phyloP scores from a whole-genome alignment of 192 early-diverging fungal species.

The Jimgerdemannia lactiflua region DNA sequence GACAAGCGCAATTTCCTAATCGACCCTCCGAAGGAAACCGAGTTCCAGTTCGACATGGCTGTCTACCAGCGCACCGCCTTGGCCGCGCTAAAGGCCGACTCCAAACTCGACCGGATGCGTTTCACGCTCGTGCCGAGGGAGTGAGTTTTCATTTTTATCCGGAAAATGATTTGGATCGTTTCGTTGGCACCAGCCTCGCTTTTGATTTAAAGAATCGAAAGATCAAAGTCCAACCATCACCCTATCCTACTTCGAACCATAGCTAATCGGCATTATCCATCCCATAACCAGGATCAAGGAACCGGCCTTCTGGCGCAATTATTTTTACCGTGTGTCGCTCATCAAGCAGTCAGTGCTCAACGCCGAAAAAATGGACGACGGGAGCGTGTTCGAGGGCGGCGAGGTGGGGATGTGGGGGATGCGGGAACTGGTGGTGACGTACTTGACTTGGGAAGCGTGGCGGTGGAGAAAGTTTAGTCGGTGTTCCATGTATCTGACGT shows the following conservation, averaged over 20 bases:
- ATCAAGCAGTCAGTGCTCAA: conserved; percentile 49
- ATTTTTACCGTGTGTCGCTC: conserved; percentile 65
- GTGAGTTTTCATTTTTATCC: conserved; percentile 16
- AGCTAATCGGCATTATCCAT: too few species aligned
- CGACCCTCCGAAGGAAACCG: conserved; percentile 50
- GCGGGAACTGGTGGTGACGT: background rate
- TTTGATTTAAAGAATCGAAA: background rate
- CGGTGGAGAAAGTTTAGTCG: background rate
- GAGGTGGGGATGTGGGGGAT: conserved; percentile 1
- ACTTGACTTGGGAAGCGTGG: conserved; percentile 8
- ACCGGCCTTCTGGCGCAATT: conserved; percentile 61
- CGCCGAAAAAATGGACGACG: background rate
- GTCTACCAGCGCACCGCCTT: conserved; percentile 50
- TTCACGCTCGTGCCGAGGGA: conserved; percentile 65
- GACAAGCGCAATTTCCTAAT: conserved; percentile 62
- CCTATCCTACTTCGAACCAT: too few species aligned
- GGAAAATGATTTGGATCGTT: background rate
- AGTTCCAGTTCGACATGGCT: conserved; percentile 59
- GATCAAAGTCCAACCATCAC: too few species aligned
- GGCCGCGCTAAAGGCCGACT: conserved; percentile 55
- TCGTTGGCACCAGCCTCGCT: background rate
- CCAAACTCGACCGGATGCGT: conserved; percentile 55
- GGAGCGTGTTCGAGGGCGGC: conserved; percentile 1
- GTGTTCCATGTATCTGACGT: background rate
- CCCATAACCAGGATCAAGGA: conserved; percentile 46